Percentiles rank a stretch among this genome's conserved stretches.
Conservation (phyloP, 176 grass and related monocot species). For the Hordeum marinum region DNA sequence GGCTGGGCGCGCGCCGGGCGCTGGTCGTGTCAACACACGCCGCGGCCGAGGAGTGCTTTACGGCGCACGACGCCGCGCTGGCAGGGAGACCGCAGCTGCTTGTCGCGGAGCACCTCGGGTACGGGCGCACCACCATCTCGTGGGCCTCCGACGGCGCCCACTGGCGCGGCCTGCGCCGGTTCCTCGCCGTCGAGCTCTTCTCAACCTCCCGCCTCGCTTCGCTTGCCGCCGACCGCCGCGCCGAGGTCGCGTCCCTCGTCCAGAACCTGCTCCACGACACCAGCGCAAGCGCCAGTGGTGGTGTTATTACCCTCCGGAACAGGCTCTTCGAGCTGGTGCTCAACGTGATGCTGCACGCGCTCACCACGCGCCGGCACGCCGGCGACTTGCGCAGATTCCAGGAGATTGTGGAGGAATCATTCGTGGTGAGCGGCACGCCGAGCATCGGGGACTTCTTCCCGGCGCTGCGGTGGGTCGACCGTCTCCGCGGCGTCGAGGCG, state of each 20-base stretch:
- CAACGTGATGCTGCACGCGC: constrained; percentile 38
- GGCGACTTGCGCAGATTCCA: constrained; percentile 31
- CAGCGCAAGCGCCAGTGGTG: background rate
- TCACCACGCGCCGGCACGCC: background rate
- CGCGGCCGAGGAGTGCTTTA: constrained; percentile 75
- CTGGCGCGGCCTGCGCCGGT: constrained; percentile 58
- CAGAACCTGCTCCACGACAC: constrained; percentile 15
- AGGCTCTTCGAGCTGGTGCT: constrained; percentile 45
- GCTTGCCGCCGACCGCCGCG: constrained; percentile 27
- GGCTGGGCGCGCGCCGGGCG: constrained; percentile 46
- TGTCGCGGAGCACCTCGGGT: constrained; percentile 21
- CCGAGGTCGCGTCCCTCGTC: constrained; percentile 39
- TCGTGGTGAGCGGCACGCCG: constrained; percentile 23
- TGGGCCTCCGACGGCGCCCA: constrained; percentile 38
- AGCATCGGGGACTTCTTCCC: constrained; percentile 56
- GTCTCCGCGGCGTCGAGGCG: constrained; percentile 8
- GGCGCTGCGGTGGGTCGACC: constrained; percentile 35
- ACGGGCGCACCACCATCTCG: constrained; percentile 26
- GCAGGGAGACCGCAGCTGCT: constrained; percentile 47
- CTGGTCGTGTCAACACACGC: constrained; percentile 68
- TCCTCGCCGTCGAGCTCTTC: constrained; percentile 21
- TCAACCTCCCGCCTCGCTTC: constrained; percentile 31
- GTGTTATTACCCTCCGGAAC: background rate
- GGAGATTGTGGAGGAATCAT: constrained; percentile 44
- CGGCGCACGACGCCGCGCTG: constrained; percentile 43